Evolutionary conservation across 805 yeast genomes (phyloP).

Genomic region (Candida stauntonica): DNA sequence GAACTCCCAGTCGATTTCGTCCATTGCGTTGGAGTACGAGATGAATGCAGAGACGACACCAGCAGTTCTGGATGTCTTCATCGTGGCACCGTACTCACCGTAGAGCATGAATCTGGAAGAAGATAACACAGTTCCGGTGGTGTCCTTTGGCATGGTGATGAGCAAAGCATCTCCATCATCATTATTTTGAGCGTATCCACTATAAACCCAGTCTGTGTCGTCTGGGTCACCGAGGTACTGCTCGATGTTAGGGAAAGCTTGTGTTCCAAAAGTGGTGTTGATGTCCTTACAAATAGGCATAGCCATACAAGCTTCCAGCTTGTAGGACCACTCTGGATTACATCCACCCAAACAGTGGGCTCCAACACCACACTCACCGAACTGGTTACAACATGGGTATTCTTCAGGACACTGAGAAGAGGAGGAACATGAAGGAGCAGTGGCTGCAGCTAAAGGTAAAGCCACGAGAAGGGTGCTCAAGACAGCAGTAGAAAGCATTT

Average conservation of each 20-base stretch:
- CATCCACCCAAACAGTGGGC: slow-evolving; percentile 82
- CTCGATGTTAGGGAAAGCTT: slow-evolving; percentile 22
- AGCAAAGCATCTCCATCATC: slow-evolving; percentile 53
- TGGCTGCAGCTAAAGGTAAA: slow-evolving; percentile 5
- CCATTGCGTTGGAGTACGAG: slow-evolving; percentile 77
- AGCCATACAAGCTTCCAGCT: slow-evolving; percentile 72
- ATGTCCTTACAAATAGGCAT: slow-evolving; percentile 66
- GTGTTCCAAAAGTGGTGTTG: slow-evolving; percentile 37
- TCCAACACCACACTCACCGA: slow-evolving; percentile 79
- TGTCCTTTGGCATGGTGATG: slow-evolving; percentile 75
- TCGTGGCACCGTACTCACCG: slow-evolving; percentile 67
- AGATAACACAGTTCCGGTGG: slow-evolving; percentile 76
- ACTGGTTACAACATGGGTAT: slow-evolving; percentile 78
- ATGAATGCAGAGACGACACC: slow-evolving; percentile 90
- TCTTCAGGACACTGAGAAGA: slow-evolving; percentile 64
- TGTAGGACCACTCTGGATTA: slow-evolving; percentile 48
- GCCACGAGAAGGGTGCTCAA: slow-evolving; percentile 9
- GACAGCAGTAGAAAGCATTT: slow-evolving; percentile 8
- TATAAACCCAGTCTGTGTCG: slow-evolving; percentile 61
- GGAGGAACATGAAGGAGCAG: slow-evolving; percentile 42
- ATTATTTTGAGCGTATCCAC: slow-evolving; percentile 50
- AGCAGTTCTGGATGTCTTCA: slow-evolving; percentile 67
- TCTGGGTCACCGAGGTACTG: slow-evolving; percentile 63
- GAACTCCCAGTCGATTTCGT: slow-evolving; percentile 86
- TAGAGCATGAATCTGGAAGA: slow-evolving; percentile 83